Conservation (phyloP, 1,284 basidiomycete genomes). For the Malassezia japonica region DNA sequence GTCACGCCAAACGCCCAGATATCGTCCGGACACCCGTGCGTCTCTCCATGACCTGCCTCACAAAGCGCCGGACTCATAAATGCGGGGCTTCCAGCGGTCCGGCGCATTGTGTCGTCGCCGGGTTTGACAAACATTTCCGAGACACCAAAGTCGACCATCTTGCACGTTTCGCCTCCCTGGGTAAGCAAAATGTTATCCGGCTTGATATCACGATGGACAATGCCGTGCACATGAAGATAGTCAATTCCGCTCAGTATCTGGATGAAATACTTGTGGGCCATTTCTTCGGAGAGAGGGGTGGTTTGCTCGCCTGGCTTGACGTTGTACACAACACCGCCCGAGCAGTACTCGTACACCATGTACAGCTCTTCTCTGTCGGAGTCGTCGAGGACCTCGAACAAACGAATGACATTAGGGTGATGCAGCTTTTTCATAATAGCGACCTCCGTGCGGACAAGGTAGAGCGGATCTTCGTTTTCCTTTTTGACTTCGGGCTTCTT, state of each 20-base stretch:
- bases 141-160: conserved; percentile 57
- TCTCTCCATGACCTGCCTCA: conserved; percentile 27
- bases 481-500: too few relatives aligned
- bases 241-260: conserved; percentile 54
- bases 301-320: conserved; percentile 42
- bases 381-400: conserved; percentile 56
- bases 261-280: conserved; percentile 52
- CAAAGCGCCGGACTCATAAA: conserved; percentile 55
- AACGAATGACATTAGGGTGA: conserved; percentile 51
- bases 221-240: conserved; percentile 55
- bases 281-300: conserved; percentile 41
- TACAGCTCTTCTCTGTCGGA: conserved; percentile 53
- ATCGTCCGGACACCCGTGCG: conserved; percentile 53
- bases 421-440: conserved; percentile 41
- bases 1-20: conserved; percentile 56
- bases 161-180: conserved; percentile 52
- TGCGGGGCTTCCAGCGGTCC: conserved; percentile 54
- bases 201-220: conserved; percentile 54
- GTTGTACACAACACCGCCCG: conserved; percentile 54
- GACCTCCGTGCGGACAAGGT: conserved; percentile 39
- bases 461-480: conserved; percentile 30
- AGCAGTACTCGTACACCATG: conserved; percentile 49
- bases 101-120: conserved; percentile 51
- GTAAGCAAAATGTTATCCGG: conserved; percentile 55
- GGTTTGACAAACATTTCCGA: conserved; percentile 53